Evolutionary conservation across 164 flowering plant species (phyloP), one percentile per base, ranked within the genome.

Genomic region (Vitis riparia): DNA sequence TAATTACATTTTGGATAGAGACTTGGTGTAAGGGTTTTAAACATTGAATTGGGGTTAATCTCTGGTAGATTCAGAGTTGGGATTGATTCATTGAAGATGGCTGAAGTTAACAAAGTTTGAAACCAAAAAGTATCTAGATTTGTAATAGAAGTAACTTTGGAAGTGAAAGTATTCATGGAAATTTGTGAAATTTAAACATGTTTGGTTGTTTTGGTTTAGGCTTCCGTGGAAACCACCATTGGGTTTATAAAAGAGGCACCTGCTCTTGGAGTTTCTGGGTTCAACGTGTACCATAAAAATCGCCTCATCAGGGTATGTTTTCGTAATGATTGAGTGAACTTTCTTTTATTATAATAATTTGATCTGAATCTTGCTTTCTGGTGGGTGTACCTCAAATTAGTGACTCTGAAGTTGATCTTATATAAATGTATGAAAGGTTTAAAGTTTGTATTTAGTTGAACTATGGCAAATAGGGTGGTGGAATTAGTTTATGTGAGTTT

Each of bases 161-260:
- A 37, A 37, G 44, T 32, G 12, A 16, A 23, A 15, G 9, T 30
- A 19, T 65, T 2, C 30, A 62, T 70, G 60, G 51, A n/a, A 44
- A 65, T 50, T 57, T 1, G 6, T 55, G 51, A 8, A 23, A 58
- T 11, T 59, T 15, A 9, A 10, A 51, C 9, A 13, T 73, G 47
- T 32, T 17, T 59, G 57, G 11, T 50, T 56, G 11, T 48, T 30
- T 48, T 65, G 29, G 16, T 71, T 65, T 62, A 94, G 99, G 86
- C 78, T 63, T 63, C 71, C 13, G 93, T 84, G 76, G 84, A 80
- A 64, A 87, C 87, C 73, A 87, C 87, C 32, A 68, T 93, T 69
- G 99, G 99, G 60, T 91, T 90, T 76, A 73, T 89, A 12, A 90
- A 93, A 78, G 98, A 91, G 77, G 94, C 92, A 49, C 93, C 96